A percentile compares a stretch with the other conserved stretches of the same genome.
These are phyloP conservation scores for Sporothrix schenckii DNA, from an alignment of 2,329 filamentous ascomycete genomes.

Conservation along the genomic window DNA sequence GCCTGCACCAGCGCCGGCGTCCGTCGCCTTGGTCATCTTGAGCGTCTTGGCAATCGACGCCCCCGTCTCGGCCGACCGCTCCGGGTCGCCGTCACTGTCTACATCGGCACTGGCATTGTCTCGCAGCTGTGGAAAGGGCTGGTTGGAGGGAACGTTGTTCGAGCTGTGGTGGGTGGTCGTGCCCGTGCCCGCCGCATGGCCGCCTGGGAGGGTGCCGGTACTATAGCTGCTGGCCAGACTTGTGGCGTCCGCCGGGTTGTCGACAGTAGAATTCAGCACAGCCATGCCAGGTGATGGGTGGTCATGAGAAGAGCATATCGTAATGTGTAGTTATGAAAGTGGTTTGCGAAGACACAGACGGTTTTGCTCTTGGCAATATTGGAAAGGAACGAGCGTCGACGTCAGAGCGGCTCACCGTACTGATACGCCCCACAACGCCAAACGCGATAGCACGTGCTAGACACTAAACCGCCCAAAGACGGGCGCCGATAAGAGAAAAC, in stretches of 20 bases:
- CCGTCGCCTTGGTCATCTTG: constrained; percentile 5
- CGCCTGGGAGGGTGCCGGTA: constrained; percentile 29
- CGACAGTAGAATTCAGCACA: constrained; percentile 25
- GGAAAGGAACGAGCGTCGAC: not conserved
- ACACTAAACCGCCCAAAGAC: not conserved
- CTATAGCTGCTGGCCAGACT: constrained; percentile 36
- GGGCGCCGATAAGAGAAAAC: not conserved
- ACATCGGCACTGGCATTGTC: constrained; percentile 48
- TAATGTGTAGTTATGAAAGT: not conserved
- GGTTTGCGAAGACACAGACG: not conserved
- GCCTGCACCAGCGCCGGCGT: constrained; percentile 25
- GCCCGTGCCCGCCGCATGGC: constrained; percentile 18
- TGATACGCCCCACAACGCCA: constrained; percentile 3
- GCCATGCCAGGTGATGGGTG: constrained; percentile 25
- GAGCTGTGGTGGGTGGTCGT: constrained; percentile 9
- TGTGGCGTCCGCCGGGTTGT: constrained; percentile 31
- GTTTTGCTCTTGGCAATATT: not conserved
- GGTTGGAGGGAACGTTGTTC: constrained; percentile 38
- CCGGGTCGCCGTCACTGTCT: constrained; percentile 33
- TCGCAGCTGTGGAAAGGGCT: constrained; percentile 47
- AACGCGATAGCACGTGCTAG: constrained; percentile 22
- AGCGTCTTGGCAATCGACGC: constrained; percentile 31
- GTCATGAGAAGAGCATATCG: not conserved
- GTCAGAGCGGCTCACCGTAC: not conserved
- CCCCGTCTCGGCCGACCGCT: constrained; percentile 28